Base-by-base conservation (phyloP, 1,284 basidiomycete genomes). In the Volvariella surrecta region DNA sequence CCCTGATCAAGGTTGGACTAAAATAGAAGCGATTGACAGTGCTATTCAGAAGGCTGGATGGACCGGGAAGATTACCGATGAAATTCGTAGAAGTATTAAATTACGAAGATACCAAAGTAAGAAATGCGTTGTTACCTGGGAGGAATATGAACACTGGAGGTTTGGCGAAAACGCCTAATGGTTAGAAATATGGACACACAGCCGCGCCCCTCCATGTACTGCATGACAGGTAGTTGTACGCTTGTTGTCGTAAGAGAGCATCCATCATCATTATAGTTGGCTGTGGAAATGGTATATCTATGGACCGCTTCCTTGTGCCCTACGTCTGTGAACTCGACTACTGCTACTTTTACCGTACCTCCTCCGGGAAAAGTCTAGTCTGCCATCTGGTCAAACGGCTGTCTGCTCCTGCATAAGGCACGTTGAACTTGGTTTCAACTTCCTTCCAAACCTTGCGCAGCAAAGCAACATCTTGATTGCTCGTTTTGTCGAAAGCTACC, bases 11-110 rank as follows among this genome's bases (percentile, higher is more conserved):
- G 92, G 89, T 2, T 99, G 95, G 95, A 78, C 82, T 46, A 87
- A 88, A 70, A 67, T 82, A 42, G 88, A 96, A 58, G 84, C 95
- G 1, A 69, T 99, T 35, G 83, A 94, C 53, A 90, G 82, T 53
- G 91, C 92, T 11, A 92, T 98, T 50, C 77, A 79, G 47, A 99
- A 99, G 64, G 90, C 93, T 3, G 93, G 91, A 2, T 97, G 85
- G 79, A 76, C 66, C 45, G 91, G 90, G 1, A 61, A 63, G 22
- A 89, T 98, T 52, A 87, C 82, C 2, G 88, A 95, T 58, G 86
- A 86, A 50, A 66, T 95, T 41, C 75, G 92, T 50, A 69, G 79
- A 49, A 82, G 77, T 54, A 65, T 97, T 48, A 79, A 76, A 54
- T 73, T 97, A 49, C 76, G 85, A 52, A 69, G 91, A 52, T 99